Base-by-base conservation (phyloP, 805 yeast species). In the Kodamaea hsintzibuensis region DNA sequence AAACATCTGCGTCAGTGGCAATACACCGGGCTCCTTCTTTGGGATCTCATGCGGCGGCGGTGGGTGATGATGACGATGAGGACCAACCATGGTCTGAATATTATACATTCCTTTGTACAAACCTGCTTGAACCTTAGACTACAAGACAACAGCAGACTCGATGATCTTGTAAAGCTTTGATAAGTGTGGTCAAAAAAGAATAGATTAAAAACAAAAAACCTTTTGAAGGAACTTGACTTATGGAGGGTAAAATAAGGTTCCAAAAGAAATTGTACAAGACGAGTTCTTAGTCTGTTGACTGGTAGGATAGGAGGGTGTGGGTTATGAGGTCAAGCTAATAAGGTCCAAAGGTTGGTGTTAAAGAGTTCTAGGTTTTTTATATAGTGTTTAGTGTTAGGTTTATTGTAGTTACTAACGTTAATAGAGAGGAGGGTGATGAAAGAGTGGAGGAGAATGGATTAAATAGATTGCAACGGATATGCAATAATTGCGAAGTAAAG, bases 1-100 rank as follows among this genome's bases (percentile, higher is more conserved):
- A 42, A 42, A 42, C 14, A 42, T 42, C 25, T 42, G 45, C 22
- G 45, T 18, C 45, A 22, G 45, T 42, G 45, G 45, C 25, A 42
- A 42, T 8, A 42, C 45, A 42, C 25, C 45, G 13, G 19, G 19
- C 45, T 42, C 25, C 14, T 42, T 22, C 45, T 42, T 42, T 22
- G 25, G 25, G 10, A 30, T 5, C 35, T 30, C 35, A 30, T 30
- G 35, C 35, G 35, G 35, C 35, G 35, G 35, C 35, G 35, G 35
- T 2, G 35, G 35, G 10, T 30, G 50, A 13, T 38, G 50, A 18
- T 38, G 52, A 35, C 16, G 43, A 17, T 40, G 52, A 25, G 46
- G 43, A 42, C 44, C 44, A 19, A 50, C 52, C 52, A 50, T 50
- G 40, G 52, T 50, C 42, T 50, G 52, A 35, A 44, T 43, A 43